Conservation (phyloP, 306 rosid species). For the Medicago ruthenica region DNA sequence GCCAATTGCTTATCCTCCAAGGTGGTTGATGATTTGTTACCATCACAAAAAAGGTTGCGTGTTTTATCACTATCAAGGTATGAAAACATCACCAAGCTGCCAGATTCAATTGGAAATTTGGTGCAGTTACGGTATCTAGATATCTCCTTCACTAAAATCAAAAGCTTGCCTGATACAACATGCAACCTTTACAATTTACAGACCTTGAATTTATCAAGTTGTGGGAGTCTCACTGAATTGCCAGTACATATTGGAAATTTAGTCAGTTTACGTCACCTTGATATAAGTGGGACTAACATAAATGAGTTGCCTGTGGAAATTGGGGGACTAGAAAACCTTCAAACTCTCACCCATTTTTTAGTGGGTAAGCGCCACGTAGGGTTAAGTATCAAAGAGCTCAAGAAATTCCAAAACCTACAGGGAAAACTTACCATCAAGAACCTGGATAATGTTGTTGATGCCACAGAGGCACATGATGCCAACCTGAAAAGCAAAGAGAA, state of each 20-base stretch:
- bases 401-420: neutral
- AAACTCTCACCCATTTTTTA: neutral
- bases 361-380: neutral
- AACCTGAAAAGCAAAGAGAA: neutral
- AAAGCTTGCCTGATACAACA: neutral
- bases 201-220: neutral
- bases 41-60: neutral
- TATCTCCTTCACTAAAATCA: neutral
- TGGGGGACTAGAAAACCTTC: neutral
- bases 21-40: neutral
- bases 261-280: neutral
- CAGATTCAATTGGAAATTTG: neutral
- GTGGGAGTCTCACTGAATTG: neutral
- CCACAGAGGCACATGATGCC: neutral
- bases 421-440: neutral
- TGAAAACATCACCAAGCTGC: neutral
- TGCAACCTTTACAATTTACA: neutral
- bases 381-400: neutral
- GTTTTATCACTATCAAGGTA: neutral
- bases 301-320: neutral
- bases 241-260: neutral
- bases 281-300: neutral
- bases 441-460: neutral
- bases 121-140: neutral
- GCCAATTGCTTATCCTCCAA: neutral